These are phyloP conservation scores for Amylostereum chailletii DNA, from an alignment of 1,284 basidiomycete species.

Conservation along the genomic window DNA sequence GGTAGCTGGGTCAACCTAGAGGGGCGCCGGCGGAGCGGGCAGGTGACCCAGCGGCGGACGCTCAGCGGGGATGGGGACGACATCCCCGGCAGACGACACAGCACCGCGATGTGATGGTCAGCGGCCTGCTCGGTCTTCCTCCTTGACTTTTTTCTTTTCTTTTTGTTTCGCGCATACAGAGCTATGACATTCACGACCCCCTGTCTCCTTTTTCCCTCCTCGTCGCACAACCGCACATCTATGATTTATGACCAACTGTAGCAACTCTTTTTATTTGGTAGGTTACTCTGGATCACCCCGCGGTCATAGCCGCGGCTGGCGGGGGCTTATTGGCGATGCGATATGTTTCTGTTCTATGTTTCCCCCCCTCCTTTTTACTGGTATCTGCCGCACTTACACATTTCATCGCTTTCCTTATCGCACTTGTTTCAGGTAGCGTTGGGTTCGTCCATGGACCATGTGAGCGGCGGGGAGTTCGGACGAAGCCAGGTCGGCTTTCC, in stretches of 20 bases:
- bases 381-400: no score
- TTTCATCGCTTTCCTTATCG: no score
- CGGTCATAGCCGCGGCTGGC: no score
- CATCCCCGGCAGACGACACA: conserved; percentile 21
- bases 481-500: no score
- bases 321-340: no score
- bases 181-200: neutral
- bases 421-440: no score
- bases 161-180: neutral
- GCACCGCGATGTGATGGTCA: conserved; percentile 24
- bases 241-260: neutral
- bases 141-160: neutral
- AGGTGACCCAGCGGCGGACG: conserved; percentile 14
- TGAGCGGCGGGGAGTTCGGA: no score
- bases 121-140: neutral
- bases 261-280: neutral
- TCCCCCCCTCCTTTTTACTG: no score
- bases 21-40: conserved; percentile 39
- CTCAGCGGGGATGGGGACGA: conserved; percentile 24
- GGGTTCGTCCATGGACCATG: no score
- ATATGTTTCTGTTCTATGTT: no score
- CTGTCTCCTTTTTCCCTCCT: neutral
- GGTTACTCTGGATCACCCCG: conserved; percentile 1
- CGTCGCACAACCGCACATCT: conserved; percentile 8
- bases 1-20: conserved; percentile 47